Evolutionary conservation across 176 grass and related monocot species (phyloP).

Genomic region (Cymbopogon citratus): DNA sequence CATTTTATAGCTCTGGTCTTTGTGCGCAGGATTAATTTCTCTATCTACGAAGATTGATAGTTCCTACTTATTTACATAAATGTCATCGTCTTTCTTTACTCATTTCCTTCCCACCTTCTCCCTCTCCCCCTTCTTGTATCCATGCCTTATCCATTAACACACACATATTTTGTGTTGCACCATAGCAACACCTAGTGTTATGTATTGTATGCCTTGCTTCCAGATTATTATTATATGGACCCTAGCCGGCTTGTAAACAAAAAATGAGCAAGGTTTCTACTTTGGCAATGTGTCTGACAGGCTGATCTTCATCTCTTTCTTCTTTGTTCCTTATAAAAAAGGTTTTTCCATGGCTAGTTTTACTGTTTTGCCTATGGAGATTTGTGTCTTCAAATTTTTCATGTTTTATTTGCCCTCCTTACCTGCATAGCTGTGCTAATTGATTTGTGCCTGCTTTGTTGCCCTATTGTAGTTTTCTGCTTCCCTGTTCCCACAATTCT

Average conservation of each 20-base stretch:
- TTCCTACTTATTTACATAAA: background rate
- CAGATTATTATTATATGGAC: background rate
- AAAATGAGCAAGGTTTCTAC: background rate
- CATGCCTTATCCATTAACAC: background rate
- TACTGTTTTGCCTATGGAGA: background rate
- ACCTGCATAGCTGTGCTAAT: background rate
- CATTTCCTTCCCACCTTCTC: background rate
- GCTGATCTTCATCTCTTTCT: background rate
- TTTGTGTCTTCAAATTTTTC: background rate
- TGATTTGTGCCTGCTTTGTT: background rate
- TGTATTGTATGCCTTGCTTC: background rate
- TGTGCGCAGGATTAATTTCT: background rate
- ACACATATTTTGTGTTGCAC: background rate
- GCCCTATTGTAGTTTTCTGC: background rate
- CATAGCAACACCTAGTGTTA: background rate
- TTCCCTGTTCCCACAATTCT: background rate
- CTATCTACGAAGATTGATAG: background rate
- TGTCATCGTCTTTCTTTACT: background rate
- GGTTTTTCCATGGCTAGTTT: background rate
- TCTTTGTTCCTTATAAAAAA: background rate
- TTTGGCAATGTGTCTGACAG: background rate
- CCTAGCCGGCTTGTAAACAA: background rate
- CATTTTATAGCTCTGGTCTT: background rate
- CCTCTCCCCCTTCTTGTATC: background rate
- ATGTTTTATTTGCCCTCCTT: background rate